Evolutionary conservation across 225 moss, liverwort and hornwort genomes (phyloP), one percentile per base, ranked within the genome.

Genomic region (Ulota crispa): DNA sequence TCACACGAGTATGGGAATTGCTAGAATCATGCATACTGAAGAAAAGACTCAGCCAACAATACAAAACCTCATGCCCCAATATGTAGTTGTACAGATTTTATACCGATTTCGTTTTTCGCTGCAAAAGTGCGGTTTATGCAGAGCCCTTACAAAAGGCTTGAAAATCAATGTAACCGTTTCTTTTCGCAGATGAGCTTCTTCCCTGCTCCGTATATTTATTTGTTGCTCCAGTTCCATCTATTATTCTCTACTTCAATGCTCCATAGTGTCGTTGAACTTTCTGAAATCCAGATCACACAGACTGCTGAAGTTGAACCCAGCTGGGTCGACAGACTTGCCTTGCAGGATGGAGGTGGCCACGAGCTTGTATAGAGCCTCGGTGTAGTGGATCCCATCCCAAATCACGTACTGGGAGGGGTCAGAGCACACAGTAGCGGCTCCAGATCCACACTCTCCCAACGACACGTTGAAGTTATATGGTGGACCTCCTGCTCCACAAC

Each of bases 1-100:
- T 85, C 68, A 64, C 65, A 68, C 83, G 83, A 77, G 88, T 92
- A 45, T 92, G 92, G 92, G 56, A 88, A 45, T 70, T 83, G 43
- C 57, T 92, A 47, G 86, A 88, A 72, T 68, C 43, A 60, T 68
- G 11, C 73, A 42, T 87, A 28, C 75, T 92, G 42, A 88, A 45
- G 31, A 80, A 87, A 73, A 69, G 57, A 19, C 77, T 85, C 9
- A 36, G 10, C 19, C 60, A 45, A 34, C 18, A 50, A 50, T 18
- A 54, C 57, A 28, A 34, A 23, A 34, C 15, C 11, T 39, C 10
- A 32, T 23, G 34, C 71, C 61, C 45, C 4, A 21, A 45, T 23
- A 47, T 13, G 36, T 45, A 36, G 43, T 34, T 61, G 57, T 24
- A n/a, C 11, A 53, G n/a, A n/a, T 39, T 8, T 39, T 39, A 39